Evolutionary conservation across 2,329 filamentous ascomycete genomes (phyloP).

Genomic region (Stemphylium beticola): DNA sequence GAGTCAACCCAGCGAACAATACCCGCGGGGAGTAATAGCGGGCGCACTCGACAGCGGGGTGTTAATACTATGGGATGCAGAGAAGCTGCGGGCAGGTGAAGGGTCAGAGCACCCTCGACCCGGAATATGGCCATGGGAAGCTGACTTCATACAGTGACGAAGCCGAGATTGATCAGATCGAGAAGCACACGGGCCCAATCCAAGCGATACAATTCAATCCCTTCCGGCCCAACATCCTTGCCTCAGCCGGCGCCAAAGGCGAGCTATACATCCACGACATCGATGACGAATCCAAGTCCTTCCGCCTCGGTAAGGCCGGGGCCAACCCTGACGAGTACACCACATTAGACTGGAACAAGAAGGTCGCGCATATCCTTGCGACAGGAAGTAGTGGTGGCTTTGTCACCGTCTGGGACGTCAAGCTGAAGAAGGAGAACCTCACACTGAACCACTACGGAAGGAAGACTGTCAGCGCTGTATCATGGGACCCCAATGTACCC

Average conservation of each 20-base stretch:
- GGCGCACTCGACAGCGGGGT: conserved; percentile 94
- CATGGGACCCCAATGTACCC: conserved; percentile 92
- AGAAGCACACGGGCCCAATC: conserved; percentile 89
- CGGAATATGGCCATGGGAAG: conserved; percentile 54
- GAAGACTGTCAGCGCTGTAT: conserved; percentile 92
- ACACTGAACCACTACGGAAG: conserved; percentile 88
- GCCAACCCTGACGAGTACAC: conserved; percentile 95
- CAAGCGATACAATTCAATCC: conserved; percentile 98
- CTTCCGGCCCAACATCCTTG: conserved; percentile 85
- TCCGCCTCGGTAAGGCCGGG: conserved; percentile 84
- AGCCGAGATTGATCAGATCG: conserved; percentile 82
- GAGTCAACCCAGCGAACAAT: conserved; percentile 79
- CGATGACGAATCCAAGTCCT: conserved; percentile 85
- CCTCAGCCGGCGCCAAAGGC: conserved; percentile 91
- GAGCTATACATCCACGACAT: conserved; percentile 96
- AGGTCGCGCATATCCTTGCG: conserved; percentile 93
- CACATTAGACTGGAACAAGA: conserved; percentile 97
- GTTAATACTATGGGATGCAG: conserved; percentile 91
- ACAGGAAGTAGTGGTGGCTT: conserved; percentile 93
- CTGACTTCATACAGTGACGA: conserved; percentile 64
- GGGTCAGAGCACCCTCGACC: conserved; percentile 49
- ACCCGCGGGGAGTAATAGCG: conserved; percentile 87
- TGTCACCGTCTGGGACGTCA: conserved; percentile 97
- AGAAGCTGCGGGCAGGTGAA: conserved; percentile 63
- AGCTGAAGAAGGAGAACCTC: conserved; percentile 95